phyloP scores from a whole-genome alignment of 2,329 filamentous ascomycete genomes.

The Fusarium neocosmosporiellum region DNA sequence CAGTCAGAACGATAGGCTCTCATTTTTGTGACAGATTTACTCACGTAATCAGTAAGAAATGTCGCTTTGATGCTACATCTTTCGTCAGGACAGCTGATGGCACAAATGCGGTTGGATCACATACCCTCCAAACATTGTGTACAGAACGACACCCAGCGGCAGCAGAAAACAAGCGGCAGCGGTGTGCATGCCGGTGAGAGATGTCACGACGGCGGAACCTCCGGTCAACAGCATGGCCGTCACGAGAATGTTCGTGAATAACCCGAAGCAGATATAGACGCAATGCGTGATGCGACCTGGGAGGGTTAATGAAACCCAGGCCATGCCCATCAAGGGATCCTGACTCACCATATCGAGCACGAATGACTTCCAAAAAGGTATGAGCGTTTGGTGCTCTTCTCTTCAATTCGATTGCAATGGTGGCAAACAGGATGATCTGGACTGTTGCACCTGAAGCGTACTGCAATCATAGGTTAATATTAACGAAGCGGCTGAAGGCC shows the following conservation, averaged over 20 bases:
- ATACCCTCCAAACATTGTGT: constrained; percentile 75
- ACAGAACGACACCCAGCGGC: constrained; percentile 76
- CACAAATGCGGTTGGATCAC: rapidly evolving
- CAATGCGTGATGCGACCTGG: constrained; percentile 70
- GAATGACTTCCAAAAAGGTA: constrained; percentile 84
- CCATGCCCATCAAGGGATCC: too few species aligned
- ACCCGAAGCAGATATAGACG: constrained; percentile 84
- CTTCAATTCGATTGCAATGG: constrained; percentile 90
- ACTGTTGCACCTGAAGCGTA: constrained; percentile 77
- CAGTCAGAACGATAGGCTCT: neutral
- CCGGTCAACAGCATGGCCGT: constrained; percentile 91
- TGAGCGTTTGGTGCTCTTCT: constrained; percentile 88
- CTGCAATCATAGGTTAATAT: neutral
- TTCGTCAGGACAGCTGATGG: neutral
- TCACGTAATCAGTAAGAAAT: constrained; percentile 84
- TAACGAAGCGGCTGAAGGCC: neutral
- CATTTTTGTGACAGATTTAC: neutral
- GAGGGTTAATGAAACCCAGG: neutral
- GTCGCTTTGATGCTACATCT: constrained; percentile 79
- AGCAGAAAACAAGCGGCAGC: constrained; percentile 87
- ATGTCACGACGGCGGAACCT: constrained; percentile 69
- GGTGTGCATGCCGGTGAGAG: constrained; percentile 62
- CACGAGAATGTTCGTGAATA: constrained; percentile 88
- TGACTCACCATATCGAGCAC: constrained; percentile 73
- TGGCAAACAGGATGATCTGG: constrained; percentile 90